phyloP scores from a whole-genome alignment of 2,329 filamentous ascomycete genomes.

The Cladobotryum mycophilum region DNA sequence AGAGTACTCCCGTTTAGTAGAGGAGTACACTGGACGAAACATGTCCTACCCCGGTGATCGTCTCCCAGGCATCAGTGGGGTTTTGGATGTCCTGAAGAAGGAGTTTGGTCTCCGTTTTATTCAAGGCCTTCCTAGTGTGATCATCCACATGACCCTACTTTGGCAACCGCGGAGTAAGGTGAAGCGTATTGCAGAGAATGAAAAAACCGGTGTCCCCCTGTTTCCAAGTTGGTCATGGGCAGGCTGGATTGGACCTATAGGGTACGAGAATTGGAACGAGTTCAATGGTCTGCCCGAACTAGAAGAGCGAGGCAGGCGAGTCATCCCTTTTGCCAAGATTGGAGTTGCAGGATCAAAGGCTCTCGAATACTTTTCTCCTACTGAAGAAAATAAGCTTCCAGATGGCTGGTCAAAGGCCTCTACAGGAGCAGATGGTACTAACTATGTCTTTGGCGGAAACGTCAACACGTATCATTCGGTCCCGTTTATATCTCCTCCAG shows the following conservation, averaged over 20 bases:
- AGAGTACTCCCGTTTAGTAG: slow-evolving; percentile 3
- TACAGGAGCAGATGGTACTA: background rate
- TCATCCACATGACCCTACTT: slow-evolving; percentile 3
- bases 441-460: background rate
- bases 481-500: background rate
- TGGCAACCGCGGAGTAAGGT: slow-evolving; percentile 7
- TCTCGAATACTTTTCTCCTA: background rate
- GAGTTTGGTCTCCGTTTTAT: slow-evolving; percentile 2
- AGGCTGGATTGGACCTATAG: slow-evolving; percentile 7
- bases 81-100: slow-evolving; percentile 2
- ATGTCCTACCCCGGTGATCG: slow-evolving; percentile 7
- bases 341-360: background rate
- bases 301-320: background rate
- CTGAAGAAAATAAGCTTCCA: background rate
- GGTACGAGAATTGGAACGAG: slow-evolving; percentile 6
- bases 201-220: background rate
- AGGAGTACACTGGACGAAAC: slow-evolving; percentile 3
- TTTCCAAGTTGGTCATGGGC: slow-evolving; percentile 10
- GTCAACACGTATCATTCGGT: background rate
- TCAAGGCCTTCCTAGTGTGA: slow-evolving; percentile 1
- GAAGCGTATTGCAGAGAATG: background rate
- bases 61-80: slow-evolving; percentile 1
- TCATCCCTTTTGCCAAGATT: background rate
- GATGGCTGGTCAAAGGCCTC: background rate
- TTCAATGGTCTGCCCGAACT: slow-evolving; percentile 4